These are phyloP conservation scores for Cardiospermum halicacabum DNA, from an alignment of 345 rosid species.

Conservation along the genomic window DNA sequence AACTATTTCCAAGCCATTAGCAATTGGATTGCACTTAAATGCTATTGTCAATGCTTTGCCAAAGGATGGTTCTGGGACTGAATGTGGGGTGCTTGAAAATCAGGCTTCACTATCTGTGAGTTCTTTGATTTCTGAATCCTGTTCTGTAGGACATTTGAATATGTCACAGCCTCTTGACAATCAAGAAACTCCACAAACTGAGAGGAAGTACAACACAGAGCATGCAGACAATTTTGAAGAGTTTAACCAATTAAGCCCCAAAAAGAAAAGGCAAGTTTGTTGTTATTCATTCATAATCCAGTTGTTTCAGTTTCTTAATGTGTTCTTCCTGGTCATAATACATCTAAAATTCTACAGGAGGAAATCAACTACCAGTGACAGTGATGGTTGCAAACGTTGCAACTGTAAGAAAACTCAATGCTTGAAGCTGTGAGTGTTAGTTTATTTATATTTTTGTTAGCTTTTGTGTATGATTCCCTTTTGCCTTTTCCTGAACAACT, in stretches of 20 bases:
- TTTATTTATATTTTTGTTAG: neutral
- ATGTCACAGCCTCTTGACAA: constrained; percentile 15
- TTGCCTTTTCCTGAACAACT: neutral
- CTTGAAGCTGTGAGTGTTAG: constrained; percentile 53
- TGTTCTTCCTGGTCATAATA: neutral
- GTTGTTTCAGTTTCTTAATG: neutral
- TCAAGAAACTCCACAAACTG: constrained; percentile 24
- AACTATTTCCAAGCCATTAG: constrained; percentile 36
- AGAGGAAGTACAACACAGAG: constrained; percentile 31
- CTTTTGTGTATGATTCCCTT: neutral
- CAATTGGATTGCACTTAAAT: constrained; percentile 60
- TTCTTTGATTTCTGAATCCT: constrained; percentile 26
- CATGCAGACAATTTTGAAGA: constrained; percentile 30
- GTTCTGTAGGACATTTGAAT: constrained; percentile 21
- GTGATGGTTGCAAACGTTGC: constrained; percentile 55
- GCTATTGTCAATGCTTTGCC: constrained; percentile 34
- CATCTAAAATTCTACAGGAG: constrained; percentile 27
- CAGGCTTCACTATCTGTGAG: constrained; percentile 18
- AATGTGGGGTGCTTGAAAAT: constrained; percentile 21
- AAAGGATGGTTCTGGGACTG: constrained; percentile 19
- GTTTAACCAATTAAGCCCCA: constrained; percentile 34
- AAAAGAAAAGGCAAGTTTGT: constrained; percentile 38
- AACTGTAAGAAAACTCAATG: constrained; percentile 56
- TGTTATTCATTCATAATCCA: constrained; percentile 8
- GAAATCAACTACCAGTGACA: constrained; percentile 26